Evolutionary conservation across 345 rosid genomes (phyloP).

Genomic region (Acer campestre): DNA sequence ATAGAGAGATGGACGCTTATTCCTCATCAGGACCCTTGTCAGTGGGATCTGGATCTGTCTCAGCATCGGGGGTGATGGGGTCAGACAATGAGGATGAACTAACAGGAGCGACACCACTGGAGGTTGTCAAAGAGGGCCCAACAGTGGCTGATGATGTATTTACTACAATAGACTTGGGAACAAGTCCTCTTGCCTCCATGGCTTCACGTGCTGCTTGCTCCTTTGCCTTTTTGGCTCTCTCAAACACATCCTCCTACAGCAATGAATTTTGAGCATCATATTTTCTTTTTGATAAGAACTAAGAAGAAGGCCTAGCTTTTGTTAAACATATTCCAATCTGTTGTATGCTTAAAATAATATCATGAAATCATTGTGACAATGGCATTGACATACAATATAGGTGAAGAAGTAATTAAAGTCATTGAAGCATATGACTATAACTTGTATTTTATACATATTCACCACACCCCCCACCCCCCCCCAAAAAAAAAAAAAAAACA

Average conservation of each 20-base stretch:
- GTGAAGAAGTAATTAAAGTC: background rate
- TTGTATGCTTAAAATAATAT: background rate
- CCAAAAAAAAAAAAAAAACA: background rate
- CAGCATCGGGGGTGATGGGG: slow-evolving; percentile 10
- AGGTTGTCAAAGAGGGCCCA: slow-evolving; percentile 11
- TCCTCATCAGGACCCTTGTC: slow-evolving; percentile 20
- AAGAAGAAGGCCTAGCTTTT: background rate
- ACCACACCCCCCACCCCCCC: no score
- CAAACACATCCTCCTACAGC: slow-evolving; percentile 77
- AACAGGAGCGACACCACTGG: slow-evolving; percentile 8
- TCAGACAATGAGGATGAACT: slow-evolving; percentile 16
- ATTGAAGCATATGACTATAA: background rate
- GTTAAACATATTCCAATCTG: background rate
- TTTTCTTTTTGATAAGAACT: background rate
- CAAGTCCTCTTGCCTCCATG: slow-evolving; percentile 52
- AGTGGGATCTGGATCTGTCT: slow-evolving; percentile 21
- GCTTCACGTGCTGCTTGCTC: slow-evolving; percentile 80
- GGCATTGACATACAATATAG: background rate
- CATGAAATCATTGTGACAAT: background rate
- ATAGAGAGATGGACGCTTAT: background rate
- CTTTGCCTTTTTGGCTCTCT: slow-evolving; percentile 80
- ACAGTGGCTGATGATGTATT: slow-evolving; percentile 20
- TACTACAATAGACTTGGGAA: slow-evolving; percentile 35
- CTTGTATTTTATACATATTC: background rate
- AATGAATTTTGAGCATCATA: background rate